A percentile compares a stretch with the other conserved stretches of the same genome.
Evolutionary conservation across 257 asterid species (phyloP).

Genomic region (Ophiorrhiza pumila): DNA sequence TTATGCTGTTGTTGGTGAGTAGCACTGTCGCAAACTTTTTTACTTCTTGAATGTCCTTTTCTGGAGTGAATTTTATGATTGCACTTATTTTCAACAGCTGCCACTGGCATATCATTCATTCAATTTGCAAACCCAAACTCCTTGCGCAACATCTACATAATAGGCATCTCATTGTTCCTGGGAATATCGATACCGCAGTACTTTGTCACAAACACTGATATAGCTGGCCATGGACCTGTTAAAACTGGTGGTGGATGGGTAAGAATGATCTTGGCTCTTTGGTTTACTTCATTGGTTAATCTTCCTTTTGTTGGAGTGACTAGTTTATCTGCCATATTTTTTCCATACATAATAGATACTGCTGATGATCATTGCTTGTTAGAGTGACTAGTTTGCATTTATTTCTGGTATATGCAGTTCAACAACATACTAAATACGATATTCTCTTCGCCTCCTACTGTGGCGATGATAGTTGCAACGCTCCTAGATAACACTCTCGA

Average conservation of each 20-base stretch:
- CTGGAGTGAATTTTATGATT: neutral
- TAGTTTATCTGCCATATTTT: neutral
- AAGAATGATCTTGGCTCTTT: conserved; percentile 20
- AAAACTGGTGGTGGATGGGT: conserved; percentile 94
- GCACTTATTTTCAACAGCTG: conserved; percentile 53
- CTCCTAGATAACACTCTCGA: conserved; percentile 81
- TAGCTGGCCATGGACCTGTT: conserved; percentile 83
- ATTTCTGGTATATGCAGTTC: conserved; percentile 54
- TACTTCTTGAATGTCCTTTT: conserved; percentile 7
- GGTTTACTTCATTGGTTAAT: neutral
- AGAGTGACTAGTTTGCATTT: neutral
- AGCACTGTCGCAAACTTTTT: neutral
- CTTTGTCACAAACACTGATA: conserved; percentile 66
- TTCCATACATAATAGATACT: too few species aligned
- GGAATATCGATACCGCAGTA: conserved; percentile 88
- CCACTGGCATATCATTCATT: conserved; percentile 72
- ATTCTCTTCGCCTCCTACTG: conserved; percentile 84
- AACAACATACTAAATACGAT: conserved; percentile 76
- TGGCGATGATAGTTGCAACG: conserved; percentile 65
- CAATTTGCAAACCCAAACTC: conserved; percentile 93
- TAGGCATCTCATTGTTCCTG: conserved; percentile 73
- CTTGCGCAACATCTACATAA: conserved; percentile 75
- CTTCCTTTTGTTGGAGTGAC: neutral
- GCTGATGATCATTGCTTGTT: neutral
- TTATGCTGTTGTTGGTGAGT: conserved; percentile 92